Conservation (phyloP, 208 protist species). For the Acanthamoeba royreba region DNA sequence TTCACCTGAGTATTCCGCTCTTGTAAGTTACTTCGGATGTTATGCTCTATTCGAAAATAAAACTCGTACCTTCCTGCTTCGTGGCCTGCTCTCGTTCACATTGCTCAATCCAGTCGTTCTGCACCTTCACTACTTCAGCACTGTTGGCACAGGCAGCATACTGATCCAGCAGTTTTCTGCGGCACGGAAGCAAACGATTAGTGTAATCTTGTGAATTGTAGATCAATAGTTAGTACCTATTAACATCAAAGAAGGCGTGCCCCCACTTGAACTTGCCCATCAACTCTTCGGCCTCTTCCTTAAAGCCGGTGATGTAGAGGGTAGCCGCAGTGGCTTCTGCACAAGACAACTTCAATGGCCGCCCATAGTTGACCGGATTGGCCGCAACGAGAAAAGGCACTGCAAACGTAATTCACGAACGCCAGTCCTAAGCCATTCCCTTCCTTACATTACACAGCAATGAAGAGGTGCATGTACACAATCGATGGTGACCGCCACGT, state of each 20-base stretch:
- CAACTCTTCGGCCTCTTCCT: slow-evolving; percentile 88
- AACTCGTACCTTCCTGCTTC: slow-evolving; percentile 45
- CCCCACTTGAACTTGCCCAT: slow-evolving; percentile 97
- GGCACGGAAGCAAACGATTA: slow-evolving; percentile 53
- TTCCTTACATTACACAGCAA: neutral
- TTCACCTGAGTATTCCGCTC: neutral
- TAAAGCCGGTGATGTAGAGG: slow-evolving; percentile 91
- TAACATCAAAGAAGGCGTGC: slow-evolving; percentile 92
- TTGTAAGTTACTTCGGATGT: neutral
- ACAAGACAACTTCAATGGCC: slow-evolving; percentile 96
- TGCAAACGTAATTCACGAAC: neutral
- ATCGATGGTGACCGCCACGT: slow-evolving; percentile 83
- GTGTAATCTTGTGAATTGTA: neutral
- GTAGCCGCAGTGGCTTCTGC: slow-evolving; percentile 95
- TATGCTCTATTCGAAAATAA: neutral
- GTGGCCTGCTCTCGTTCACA: slow-evolving; percentile 62
- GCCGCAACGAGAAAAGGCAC: slow-evolving; percentile 97
- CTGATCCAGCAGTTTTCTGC: slow-evolving; percentile 90
- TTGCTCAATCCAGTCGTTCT: slow-evolving; percentile 75
- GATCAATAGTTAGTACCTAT: slow-evolving; percentile 35
- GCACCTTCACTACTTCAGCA: slow-evolving; percentile 77
- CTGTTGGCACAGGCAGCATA: slow-evolving; percentile 77
- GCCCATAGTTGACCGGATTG: slow-evolving; percentile 99
- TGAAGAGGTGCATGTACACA: slow-evolving; percentile 53
- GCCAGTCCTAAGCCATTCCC: neutral